These are phyloP conservation scores for Camellia sinensis DNA, from an alignment of 148 eudicot species.

Conservation along the genomic window DNA sequence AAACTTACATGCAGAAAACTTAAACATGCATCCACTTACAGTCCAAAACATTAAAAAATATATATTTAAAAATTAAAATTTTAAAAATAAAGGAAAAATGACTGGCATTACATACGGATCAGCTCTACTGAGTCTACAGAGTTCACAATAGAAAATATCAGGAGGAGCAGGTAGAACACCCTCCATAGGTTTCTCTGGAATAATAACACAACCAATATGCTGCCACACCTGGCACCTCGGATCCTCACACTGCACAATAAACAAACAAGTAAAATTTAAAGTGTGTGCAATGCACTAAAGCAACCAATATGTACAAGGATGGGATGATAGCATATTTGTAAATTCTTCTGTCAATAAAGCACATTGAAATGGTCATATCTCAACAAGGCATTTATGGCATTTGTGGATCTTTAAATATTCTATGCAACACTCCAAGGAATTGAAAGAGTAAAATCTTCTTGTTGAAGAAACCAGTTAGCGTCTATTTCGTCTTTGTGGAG, in stretches of 20 bases:
- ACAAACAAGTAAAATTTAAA: background rate
- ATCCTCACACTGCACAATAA: conserved; percentile 58
- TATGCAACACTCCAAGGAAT: background rate
- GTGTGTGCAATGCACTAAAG: background rate
- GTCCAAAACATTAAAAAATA: background rate
- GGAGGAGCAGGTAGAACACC: conserved; percentile 46
- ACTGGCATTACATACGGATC: conserved; percentile 58
- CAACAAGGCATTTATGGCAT: background rate
- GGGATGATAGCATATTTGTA: background rate
- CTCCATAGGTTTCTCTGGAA: conserved; percentile 67
- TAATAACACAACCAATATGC: conserved; percentile 61
- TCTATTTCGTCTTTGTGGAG: too few species aligned
- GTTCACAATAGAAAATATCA: conserved; percentile 56
- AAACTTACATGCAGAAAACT: background rate
- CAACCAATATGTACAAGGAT: background rate
- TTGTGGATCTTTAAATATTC: background rate
- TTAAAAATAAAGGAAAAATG: background rate
- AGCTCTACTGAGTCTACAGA: conserved; percentile 67
- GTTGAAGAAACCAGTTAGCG: background rate
- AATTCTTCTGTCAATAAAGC: background rate
- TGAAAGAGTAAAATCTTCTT: background rate
- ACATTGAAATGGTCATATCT: background rate
- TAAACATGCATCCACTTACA: background rate
- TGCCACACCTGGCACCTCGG: conserved; percentile 65
- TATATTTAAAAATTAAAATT: too few species aligned